These are phyloP conservation scores for Crepidotus variabilis DNA, from an alignment of 768 basidiomycete genomes.

Conservation along the genomic window DNA sequence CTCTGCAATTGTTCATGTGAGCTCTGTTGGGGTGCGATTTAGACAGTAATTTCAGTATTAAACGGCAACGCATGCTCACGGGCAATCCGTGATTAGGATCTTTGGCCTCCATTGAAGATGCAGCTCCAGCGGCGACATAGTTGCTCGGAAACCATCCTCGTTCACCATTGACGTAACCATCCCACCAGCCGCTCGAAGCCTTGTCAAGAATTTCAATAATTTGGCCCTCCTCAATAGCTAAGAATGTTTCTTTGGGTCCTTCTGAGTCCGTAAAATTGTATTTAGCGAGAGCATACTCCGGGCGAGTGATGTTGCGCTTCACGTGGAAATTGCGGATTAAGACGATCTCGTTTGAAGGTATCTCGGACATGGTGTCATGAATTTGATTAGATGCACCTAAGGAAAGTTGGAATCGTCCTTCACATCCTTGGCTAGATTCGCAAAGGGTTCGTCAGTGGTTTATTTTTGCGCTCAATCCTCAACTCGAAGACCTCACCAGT, in stretches of 20 bases:
- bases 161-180: conserved; percentile 85
- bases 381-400: no score
- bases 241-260: conserved; percentile 70
- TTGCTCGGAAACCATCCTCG: conserved; percentile 99
- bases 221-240: conserved; percentile 87
- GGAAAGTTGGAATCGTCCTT: no score
- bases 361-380: no score
- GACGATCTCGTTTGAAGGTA: no score
- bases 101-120: conserved; percentile 55
- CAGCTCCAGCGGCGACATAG: conserved; percentile 73
- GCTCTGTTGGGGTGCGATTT: conserved; percentile 15
- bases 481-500: no score
- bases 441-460: no score
- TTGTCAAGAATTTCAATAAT: conserved; percentile 85
- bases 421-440: no score
- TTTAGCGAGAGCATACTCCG: conserved; percentile 88
- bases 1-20: conserved; percentile 45
- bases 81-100: conserved; percentile 42
- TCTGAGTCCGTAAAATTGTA: conserved; percentile 86
- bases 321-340: no score
- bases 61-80: conserved; percentile 30
- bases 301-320: no score
- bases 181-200: conserved; percentile 96
- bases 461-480: no score
- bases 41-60: conserved; percentile 1